These are phyloP conservation scores for Cubamyces lactineus DNA, from an alignment of 768 basidiomycete genomes.

Conservation along the genomic window DNA sequence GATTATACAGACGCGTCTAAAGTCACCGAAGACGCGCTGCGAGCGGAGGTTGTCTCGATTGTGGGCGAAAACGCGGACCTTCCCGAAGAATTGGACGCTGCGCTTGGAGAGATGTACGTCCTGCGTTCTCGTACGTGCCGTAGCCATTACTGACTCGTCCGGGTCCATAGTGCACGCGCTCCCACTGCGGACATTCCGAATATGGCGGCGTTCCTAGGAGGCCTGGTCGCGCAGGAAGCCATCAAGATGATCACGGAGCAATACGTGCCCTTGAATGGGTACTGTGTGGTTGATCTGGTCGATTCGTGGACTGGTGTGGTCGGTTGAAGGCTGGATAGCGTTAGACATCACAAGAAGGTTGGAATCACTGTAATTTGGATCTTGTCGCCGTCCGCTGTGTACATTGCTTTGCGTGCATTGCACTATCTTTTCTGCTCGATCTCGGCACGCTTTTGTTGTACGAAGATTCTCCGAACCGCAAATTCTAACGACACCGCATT, in stretches of 20 bases:
- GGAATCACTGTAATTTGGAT: conserved; percentile 1
- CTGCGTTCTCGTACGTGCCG: not conserved
- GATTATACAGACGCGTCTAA: conserved; percentile 29
- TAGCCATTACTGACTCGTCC: conserved; percentile 15
- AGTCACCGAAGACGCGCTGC: conserved; percentile 56
- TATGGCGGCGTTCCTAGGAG: conserved; percentile 91
- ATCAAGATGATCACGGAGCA: conserved; percentile 98
- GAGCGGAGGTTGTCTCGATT: conserved; percentile 50
- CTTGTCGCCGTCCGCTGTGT: conserved; percentile 12
- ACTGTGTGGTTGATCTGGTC: conserved; percentile 83
- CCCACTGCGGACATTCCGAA: conserved; percentile 89
- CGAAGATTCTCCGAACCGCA: too few species aligned
- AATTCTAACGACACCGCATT: too few species aligned
- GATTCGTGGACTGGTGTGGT: conserved; percentile 74
- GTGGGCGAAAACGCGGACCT: conserved; percentile 54
- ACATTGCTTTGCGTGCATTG: conserved; percentile 11
- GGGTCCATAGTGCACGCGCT: conserved; percentile 62
- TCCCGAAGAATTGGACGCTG: conserved; percentile 56
- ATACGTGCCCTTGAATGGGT: conserved; percentile 88
- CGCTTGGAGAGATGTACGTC: conserved; percentile 80
- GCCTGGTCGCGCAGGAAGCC: conserved; percentile 91
- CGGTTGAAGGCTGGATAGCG: conserved; percentile 13
- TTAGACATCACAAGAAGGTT: not conserved
- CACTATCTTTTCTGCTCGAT: not conserved
- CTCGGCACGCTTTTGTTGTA: too few species aligned